Percentiles rank a stretch among this genome's conserved stretches.
These are phyloP conservation scores for Amanita thiersii DNA, from an alignment of 768 basidiomycete genomes.

Conservation along the genomic window DNA sequence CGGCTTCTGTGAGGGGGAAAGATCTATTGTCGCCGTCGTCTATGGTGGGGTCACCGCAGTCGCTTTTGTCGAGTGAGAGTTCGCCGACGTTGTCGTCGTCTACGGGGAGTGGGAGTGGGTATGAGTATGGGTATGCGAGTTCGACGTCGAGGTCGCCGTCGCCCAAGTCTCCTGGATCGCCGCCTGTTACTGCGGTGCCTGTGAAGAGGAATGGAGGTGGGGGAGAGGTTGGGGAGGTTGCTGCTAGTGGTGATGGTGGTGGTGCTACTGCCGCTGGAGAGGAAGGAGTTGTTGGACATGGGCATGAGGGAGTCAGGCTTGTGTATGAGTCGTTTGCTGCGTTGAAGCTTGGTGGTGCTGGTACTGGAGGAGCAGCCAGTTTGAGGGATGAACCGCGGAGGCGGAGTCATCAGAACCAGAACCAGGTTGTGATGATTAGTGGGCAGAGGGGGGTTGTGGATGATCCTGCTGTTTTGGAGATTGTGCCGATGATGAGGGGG, in stretches of 20 bases:
- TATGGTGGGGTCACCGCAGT: slow-evolving; percentile 19
- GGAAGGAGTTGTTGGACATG: slow-evolving; percentile 1
- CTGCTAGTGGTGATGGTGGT: slow-evolving; percentile 1
- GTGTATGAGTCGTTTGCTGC: slow-evolving; percentile 6
- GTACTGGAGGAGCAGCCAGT: not conserved
- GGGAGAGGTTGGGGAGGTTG: slow-evolving; percentile 5
- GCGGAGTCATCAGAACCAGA: not conserved
- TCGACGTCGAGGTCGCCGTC: slow-evolving; percentile 45
- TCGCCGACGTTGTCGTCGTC: slow-evolving; percentile 58
- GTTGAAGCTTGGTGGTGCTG: not conserved
- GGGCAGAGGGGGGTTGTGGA: not conserved
- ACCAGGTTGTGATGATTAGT: not conserved
- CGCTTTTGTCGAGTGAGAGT: slow-evolving; percentile 30
- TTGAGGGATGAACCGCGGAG: not conserved
- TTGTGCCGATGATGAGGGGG: not conserved
- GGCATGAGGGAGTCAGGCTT: not conserved
- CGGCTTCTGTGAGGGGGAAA: not conserved
- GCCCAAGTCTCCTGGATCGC: slow-evolving; percentile 24
- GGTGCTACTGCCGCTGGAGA: not conserved
- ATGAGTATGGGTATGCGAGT: slow-evolving; percentile 47
- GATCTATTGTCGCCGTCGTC: slow-evolving; percentile 7
- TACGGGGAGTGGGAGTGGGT: slow-evolving; percentile 16
- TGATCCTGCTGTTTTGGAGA: slow-evolving; percentile 7
- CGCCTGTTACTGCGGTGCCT: slow-evolving; percentile 24
- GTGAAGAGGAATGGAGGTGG: slow-evolving; percentile 9